Evolutionary conservation across 2,329 filamentous ascomycete species (phyloP).

Genomic region (Ascochyta viciae-villosae): DNA sequence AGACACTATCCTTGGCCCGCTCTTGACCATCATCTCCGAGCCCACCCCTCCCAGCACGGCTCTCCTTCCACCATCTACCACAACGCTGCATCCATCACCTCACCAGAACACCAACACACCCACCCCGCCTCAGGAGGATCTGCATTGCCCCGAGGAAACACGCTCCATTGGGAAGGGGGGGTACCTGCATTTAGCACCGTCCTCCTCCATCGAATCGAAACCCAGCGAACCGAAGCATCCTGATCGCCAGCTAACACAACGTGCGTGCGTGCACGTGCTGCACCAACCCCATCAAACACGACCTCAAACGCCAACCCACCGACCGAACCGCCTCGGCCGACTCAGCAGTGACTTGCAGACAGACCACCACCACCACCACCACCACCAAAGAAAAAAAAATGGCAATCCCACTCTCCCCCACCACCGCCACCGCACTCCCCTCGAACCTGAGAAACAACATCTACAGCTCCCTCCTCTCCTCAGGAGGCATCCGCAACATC

Average conservation of each 20-base stretch:
- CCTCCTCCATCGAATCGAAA: not conserved
- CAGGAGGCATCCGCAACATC: conserved; percentile 62
- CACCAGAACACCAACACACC: not conserved
- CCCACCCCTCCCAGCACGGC: not conserved
- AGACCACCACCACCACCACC: conserved; percentile 3
- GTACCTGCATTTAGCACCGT: no score
- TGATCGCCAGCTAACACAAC: conserved; percentile 6
- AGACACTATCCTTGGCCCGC: not conserved
- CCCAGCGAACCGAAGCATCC: conserved; percentile 8
- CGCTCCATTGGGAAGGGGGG: not conserved
- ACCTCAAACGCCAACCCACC: not conserved
- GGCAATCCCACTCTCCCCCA: conserved; percentile 38
- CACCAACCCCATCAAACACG: conserved; percentile 3
- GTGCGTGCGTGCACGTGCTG: conserved; percentile 1
- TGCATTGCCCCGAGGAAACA: not conserved
- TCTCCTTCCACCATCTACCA: not conserved
- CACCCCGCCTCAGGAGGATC: conserved; percentile 1
- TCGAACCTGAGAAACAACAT: conserved; percentile 51
- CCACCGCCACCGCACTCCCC: conserved; percentile 51
- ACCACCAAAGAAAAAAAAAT: conserved; percentile 15
- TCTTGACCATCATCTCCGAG: not conserved
- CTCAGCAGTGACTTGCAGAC: not conserved
- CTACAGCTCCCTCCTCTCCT: conserved; percentile 56
- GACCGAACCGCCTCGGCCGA: not conserved
- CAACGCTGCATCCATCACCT: not conserved